A percentile compares a stretch with the other conserved stretches of the same genome.
phyloP scores from a whole-genome alignment of 1,284 basidiomycete species.

The Anthracocystis setariae region DNA sequence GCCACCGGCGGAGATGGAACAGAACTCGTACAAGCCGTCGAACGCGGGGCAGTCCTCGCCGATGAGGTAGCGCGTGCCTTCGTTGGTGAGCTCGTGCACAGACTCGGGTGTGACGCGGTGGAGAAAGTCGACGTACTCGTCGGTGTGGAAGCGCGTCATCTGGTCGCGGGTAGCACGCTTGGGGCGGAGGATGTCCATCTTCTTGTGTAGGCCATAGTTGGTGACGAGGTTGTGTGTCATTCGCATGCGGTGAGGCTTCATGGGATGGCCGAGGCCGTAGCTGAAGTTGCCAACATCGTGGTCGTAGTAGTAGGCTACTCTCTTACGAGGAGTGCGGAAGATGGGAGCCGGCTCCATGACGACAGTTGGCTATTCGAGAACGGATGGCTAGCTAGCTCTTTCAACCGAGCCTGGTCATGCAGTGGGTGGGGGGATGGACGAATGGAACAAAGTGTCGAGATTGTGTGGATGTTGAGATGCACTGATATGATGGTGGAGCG shows the following conservation, averaged over 20 bases:
- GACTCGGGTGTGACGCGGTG: slow-evolving; percentile 79
- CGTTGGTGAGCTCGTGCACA: slow-evolving; percentile 75
- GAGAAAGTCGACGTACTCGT: slow-evolving; percentile 95
- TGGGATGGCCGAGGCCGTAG: slow-evolving; percentile 87
- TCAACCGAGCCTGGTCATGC: too few species aligned
- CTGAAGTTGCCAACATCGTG: slow-evolving; percentile 82
- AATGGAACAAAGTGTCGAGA: too few species aligned
- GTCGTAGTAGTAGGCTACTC: slow-evolving; percentile 61
- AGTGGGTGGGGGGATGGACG: too few species aligned
- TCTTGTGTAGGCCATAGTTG: slow-evolving; percentile 86
- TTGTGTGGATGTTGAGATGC: background rate
- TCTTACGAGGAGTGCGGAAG: slow-evolving; percentile 47
- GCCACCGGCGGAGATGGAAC: slow-evolving; percentile 94
- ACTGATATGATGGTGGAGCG: background rate
- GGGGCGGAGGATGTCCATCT: slow-evolving; percentile 88
- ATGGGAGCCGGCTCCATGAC: slow-evolving; percentile 56
- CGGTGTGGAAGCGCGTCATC: slow-evolving; percentile 94
- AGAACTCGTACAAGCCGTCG: slow-evolving; percentile 96
- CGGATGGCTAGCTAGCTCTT: too few species aligned
- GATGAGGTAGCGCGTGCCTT: slow-evolving; percentile 71
- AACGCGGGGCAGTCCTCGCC: slow-evolving; percentile 97
- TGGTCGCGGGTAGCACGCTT: slow-evolving; percentile 81
- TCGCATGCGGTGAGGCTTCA: slow-evolving; percentile 80
- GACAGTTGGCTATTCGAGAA: background rate
- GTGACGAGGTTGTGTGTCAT: slow-evolving; percentile 86